Evolutionary conservation across 176 grass and related monocot species (phyloP).

Genomic region (Cenchrus purpureus): DNA sequence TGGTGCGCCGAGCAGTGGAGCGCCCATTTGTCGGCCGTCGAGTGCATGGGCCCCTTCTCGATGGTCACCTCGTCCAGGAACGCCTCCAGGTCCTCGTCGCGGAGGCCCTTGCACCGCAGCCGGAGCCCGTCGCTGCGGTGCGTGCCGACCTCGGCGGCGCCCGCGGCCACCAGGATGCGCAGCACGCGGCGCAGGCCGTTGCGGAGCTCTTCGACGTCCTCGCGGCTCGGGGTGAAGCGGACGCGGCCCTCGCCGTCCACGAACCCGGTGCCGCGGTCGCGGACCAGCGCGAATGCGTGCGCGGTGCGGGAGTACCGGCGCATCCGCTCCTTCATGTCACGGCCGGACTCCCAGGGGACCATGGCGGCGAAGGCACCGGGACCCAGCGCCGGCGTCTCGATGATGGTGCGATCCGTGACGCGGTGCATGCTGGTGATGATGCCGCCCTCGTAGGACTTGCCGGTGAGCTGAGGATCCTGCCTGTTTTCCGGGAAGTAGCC

Average conservation of each 20-base stretch:
- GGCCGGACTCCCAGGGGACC: conserved; percentile 68
- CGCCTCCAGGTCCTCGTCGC: conserved; percentile 58
- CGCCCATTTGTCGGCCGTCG: conserved; percentile 45
- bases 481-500: conserved; percentile 81
- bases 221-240: conserved; percentile 29
- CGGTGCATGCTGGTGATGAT: conserved; percentile 93
- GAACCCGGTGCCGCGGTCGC: conserved; percentile 65
- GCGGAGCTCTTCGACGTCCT: conserved; percentile 65
- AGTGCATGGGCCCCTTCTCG: conserved; percentile 57
- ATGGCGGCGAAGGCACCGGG: conserved; percentile 62
- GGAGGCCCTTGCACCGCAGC: conserved; percentile 60
- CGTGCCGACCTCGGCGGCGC: conserved; percentile 77
- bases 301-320: conserved; percentile 62
- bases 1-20: conserved; percentile 73
- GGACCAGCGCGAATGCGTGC: conserved; percentile 66
- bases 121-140: conserved; percentile 76
- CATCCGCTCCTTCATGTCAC: conserved; percentile 85
- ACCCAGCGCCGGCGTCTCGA: conserved; percentile 72
- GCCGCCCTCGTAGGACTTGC: conserved; percentile 68
- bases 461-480: conserved; percentile 21
- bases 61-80: conserved; percentile 68
- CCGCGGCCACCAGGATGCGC: conserved; percentile 72
- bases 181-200: conserved; percentile 54
- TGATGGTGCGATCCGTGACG: conserved; percentile 56
- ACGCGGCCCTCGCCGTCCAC: conserved; percentile 58